phyloP scores from a whole-genome alignment of 2,329 filamentous ascomycete genomes.

The Aspergillus ochraceus region DNA sequence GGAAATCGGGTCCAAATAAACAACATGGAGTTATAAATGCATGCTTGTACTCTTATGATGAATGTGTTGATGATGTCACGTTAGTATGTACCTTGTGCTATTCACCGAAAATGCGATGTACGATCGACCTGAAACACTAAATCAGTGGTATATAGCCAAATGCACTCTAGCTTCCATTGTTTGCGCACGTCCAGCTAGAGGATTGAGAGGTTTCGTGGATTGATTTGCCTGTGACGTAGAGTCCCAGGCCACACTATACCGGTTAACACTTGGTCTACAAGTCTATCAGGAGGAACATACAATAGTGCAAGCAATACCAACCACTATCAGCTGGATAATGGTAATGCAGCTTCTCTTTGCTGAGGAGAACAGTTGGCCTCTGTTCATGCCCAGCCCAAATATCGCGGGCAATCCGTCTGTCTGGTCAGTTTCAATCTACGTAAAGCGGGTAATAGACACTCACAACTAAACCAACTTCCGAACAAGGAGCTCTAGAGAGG shows the following conservation, averaged over 20 bases:
- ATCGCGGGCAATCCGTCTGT: slow-evolving; percentile 44
- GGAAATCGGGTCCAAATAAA: too few species aligned
- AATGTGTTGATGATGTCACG: too few species aligned
- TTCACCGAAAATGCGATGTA: neutral
- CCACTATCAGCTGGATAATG: slow-evolving; percentile 28
- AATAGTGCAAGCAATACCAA: slow-evolving; percentile 33
- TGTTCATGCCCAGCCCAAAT: slow-evolving; percentile 52
- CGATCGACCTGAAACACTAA: neutral
- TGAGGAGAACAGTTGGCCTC: slow-evolving; percentile 39
- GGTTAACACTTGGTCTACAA: neutral
- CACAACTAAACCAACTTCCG: slow-evolving; percentile 64
- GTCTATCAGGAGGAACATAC: slow-evolving; percentile 16
- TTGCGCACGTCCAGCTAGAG: slow-evolving; percentile 41
- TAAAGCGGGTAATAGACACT: neutral
- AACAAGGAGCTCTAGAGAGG: slow-evolving; percentile 63
- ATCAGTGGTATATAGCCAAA: neutral
- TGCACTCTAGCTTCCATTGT: slow-evolving; percentile 24
- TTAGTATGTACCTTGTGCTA: too few species aligned
- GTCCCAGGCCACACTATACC: slow-evolving; percentile 39
- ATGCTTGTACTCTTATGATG: too few species aligned
- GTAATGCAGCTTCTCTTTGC: slow-evolving; percentile 46
- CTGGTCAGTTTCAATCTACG: neutral
- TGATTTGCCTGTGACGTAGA: slow-evolving; percentile 42
- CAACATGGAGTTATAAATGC: too few species aligned
- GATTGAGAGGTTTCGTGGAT: slow-evolving; percentile 35